Conservation (phyloP, 2,329 filamentous ascomycete species). For the Alternaria angustiovoidea region DNA sequence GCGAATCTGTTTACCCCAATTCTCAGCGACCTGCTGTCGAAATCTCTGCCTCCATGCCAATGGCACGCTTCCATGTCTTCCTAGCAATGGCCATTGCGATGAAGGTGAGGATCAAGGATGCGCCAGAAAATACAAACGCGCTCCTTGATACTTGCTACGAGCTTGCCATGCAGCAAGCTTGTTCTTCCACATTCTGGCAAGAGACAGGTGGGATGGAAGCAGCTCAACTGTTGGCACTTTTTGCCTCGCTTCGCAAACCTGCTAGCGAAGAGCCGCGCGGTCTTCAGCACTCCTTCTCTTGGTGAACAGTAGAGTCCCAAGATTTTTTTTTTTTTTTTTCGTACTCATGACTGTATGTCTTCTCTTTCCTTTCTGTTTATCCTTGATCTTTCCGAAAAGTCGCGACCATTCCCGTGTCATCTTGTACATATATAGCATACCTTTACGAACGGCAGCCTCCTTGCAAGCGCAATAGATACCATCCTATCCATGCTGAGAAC, state of each 20-base stretch:
- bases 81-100: conserved; percentile 49
- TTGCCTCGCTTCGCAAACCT: conserved; percentile 40
- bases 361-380: background rate
- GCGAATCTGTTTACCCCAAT: conserved; percentile 46
- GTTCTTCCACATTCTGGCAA: conserved; percentile 44
- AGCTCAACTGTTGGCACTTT: conserved; percentile 42
- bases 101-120: conserved; percentile 44
- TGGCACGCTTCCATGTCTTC: conserved; percentile 50
- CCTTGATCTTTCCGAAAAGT: background rate
- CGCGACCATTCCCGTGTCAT: background rate
- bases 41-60: conserved; percentile 35
- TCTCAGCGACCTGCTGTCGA: conserved; percentile 29
- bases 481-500: background rate
- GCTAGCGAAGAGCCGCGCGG: conserved; percentile 27
- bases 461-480: background rate
- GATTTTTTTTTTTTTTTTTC: background rate
- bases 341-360: background rate
- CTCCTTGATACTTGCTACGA: conserved; percentile 48
- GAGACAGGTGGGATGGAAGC: conserved; percentile 45
- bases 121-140: conserved; percentile 40
- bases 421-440: background rate
- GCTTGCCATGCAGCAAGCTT: conserved; percentile 46
- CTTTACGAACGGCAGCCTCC: background rate
- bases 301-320: conserved; percentile 30
- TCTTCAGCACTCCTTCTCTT: conserved; percentile 43